Evolutionary conservation across 129 eudicot species (phyloP), one percentile per base, ranked within the genome.

Genomic region (Rutidosis leptorrhynchoides): DNA sequence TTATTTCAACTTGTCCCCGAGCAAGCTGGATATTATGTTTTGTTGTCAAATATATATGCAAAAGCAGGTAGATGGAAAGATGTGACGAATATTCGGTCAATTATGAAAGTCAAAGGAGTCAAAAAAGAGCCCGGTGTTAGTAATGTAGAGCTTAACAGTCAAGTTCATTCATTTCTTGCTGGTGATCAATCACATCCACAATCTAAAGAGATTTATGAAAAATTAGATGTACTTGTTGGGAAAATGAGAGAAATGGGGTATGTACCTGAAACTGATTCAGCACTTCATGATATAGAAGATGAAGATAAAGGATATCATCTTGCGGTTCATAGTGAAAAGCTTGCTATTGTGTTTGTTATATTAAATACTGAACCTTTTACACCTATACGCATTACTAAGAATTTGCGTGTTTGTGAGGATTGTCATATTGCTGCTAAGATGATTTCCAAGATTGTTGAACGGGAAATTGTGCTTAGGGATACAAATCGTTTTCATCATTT

Each of bases 31-130:
- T 90, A 90, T 77, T 87, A 84, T 70, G 97, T 87, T 29, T 58
- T 90, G 74, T 45, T 90, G 57, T 90, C 97, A 26, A 90, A 90
- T 71, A 90, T 90, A n/a, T 87, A 84, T 52, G 95, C 97, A 32
- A 90, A 90, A 83, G 93, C 93, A 2, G 97, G 95, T 27, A 77
- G 89, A 81, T 90, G 95, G 91, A 80, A 82, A 67, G 89, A 87
- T 25, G 97, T 90, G 62, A 65, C 90, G 4, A 23, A 37, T 4
- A 56, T 87, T 71, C 86, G 97, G 24, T 77, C 83, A 64, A 66
- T 82, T 48, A 90, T 90, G 95, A 87, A 78, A 72, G 82, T 61
- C 21, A 84, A 71, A 82, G 95, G 97, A 11, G 83, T 90, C 54
- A 82, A 84, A 73, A 90, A 90, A 74, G 73, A 78, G 32, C 92